Evolutionary conservation across 2,329 filamentous ascomycete genomes (phyloP).

Genomic region (Alternaria ethzedia): DNA sequence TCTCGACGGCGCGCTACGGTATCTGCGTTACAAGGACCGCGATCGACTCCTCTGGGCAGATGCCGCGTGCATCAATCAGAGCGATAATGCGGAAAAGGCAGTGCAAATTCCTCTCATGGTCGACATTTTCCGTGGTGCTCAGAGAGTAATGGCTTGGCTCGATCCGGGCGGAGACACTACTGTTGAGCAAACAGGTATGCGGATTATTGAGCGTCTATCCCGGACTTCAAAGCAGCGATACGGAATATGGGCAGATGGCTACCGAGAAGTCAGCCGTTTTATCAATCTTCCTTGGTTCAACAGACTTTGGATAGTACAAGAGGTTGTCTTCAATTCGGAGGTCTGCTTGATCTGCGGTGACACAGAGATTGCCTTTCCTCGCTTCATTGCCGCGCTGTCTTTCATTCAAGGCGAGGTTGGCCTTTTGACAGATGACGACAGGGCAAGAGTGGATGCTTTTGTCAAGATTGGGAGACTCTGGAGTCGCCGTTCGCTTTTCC

Average conservation of each 20-base stretch:
- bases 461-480: background rate
- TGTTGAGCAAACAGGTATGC: background rate
- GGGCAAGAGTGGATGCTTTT: background rate
- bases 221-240: no score
- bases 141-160: background rate
- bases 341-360: background rate
- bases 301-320: background rate
- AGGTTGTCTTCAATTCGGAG: background rate
- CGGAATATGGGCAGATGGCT: accelerated
- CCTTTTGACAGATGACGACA: background rate
- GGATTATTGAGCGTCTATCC: background rate
- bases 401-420: accelerated
- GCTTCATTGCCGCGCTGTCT: background rate
- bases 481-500: background rate
- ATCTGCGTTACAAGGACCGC: background rate
- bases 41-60: constrained; percentile 16
- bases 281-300: background rate
- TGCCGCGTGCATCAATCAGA: constrained; percentile 26
- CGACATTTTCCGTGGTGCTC: background rate
- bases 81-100: constrained; percentile 10
- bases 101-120: constrained; percentile 24
- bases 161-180: background rate
- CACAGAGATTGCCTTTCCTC: background rate
- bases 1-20: constrained; percentile 9
- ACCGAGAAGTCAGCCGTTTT: background rate